These are phyloP conservation scores for Saccharomyces uvarum DNA, from an alignment of 1,139 yeast species.

Conservation along the genomic window DNA sequence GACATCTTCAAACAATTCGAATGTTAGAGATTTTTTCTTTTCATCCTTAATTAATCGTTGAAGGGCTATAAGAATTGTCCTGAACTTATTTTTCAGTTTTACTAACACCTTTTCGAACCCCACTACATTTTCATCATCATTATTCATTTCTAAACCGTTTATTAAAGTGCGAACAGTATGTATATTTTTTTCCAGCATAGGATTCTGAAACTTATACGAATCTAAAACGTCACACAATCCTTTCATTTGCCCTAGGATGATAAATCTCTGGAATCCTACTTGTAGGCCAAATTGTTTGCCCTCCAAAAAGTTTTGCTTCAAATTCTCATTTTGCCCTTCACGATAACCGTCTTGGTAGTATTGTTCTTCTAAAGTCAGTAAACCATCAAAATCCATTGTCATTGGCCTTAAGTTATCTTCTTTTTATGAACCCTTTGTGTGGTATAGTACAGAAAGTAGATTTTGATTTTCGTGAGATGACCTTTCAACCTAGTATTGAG, in stretches of 20 bases:
- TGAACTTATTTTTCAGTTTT: slow-evolving; percentile 47
- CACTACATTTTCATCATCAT: slow-evolving; percentile 44
- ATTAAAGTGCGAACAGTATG: slow-evolving; percentile 19
- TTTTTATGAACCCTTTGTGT: not conserved
- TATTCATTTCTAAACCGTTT: slow-evolving; percentile 27
- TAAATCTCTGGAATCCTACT: slow-evolving; percentile 65
- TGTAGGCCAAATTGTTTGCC: slow-evolving; percentile 77
- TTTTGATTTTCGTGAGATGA: not conserved
- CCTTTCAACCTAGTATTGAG: not conserved
- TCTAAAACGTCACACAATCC: slow-evolving; percentile 41
- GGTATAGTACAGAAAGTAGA: not conserved
- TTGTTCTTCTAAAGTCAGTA: slow-evolving; percentile 29
- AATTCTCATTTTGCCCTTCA: slow-evolving; percentile 44
- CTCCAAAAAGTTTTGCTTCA: slow-evolving; percentile 52
- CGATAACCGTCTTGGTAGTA: slow-evolving; percentile 55
- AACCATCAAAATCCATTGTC: slow-evolving; percentile 22
- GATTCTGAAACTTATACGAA: slow-evolving; percentile 9
- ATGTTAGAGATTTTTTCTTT: slow-evolving; percentile 14
- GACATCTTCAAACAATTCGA: slow-evolving; percentile 23
- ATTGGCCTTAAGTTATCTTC: not conserved
- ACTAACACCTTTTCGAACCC: slow-evolving; percentile 39
- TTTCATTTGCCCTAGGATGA: slow-evolving; percentile 54
- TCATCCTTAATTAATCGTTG: slow-evolving; percentile 16
- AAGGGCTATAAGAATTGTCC: slow-evolving; percentile 36
- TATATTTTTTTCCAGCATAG: slow-evolving; percentile 15